Conservation (phyloP, 257 asterid species). For the Parsonsia alboflavescens region DNA sequence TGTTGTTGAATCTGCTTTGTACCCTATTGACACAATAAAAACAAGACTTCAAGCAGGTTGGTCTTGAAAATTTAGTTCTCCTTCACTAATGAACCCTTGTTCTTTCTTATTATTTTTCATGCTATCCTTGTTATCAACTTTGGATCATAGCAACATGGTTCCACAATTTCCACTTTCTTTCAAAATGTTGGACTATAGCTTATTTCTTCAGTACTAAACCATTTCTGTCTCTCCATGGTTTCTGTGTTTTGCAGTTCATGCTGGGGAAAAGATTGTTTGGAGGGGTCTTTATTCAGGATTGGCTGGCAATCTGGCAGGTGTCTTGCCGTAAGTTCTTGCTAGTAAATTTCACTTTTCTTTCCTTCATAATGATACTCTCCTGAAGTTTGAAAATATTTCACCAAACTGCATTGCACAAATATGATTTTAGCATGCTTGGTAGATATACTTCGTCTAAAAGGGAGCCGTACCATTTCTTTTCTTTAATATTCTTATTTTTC, state of each 20-base stretch:
- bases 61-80: neutral
- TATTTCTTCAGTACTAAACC: neutral
- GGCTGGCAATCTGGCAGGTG: conserved; percentile 68
- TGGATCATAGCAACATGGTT: neutral
- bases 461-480: neutral
- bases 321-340: conserved; percentile 54
- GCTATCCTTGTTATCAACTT: neutral
- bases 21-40: conserved; percentile 70
- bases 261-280: conserved; percentile 50
- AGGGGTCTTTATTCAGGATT: conserved; percentile 70
- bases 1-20: conserved; percentile 54
- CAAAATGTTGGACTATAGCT: conserved; percentile 8
- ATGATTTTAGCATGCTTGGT: conserved; percentile 4
- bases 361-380: neutral
- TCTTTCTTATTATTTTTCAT: neutral
- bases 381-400: neutral
- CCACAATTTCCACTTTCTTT: neutral
- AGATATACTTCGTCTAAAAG: neutral
- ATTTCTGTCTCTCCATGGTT: conserved; percentile 18
- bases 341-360: conserved; percentile 2
- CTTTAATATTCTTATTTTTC: neutral
- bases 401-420: neutral
- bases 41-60: conserved; percentile 68
- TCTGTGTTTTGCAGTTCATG: conserved; percentile 49
- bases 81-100: neutral